These are phyloP conservation scores for Populus tremula DNA, from an alignment of 345 rosid species.

Conservation along the genomic window DNA sequence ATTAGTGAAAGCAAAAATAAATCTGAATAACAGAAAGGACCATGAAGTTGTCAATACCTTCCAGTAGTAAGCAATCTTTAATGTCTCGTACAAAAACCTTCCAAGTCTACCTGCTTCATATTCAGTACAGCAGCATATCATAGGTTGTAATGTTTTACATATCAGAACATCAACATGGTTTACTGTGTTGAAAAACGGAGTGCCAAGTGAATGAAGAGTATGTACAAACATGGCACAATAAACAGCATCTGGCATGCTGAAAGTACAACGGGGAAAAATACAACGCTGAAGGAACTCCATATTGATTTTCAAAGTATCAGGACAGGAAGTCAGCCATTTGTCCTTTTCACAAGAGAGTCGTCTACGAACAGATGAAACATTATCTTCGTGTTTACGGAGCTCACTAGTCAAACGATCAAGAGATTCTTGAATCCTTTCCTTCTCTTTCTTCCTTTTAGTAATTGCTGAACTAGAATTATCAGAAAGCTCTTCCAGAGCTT, in stretches of 20 bases:
- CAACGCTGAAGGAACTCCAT: constrained; percentile 99
- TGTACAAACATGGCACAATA: constrained; percentile 98
- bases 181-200: constrained; percentile 97
- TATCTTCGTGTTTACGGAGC: constrained; percentile 83
- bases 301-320: constrained; percentile 95
- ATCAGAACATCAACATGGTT: constrained; percentile 97
- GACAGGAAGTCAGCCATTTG: constrained; percentile 96
- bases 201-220: constrained; percentile 94
- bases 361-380: constrained; percentile 86
- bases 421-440: constrained; percentile 98
- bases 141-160: constrained; percentile 96
- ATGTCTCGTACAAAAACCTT: constrained; percentile 83
- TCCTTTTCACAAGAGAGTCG: constrained; percentile 94
- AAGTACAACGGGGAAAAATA: constrained; percentile 97
- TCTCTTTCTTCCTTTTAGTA: constrained; percentile 93
- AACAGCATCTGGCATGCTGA: constrained; percentile 99
- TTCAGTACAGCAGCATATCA: constrained; percentile 99
- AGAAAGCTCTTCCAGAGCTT: constrained; percentile 86
- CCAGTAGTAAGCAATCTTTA: constrained; percentile 96
- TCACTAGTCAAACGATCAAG: constrained; percentile 86
- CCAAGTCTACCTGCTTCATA: constrained; percentile 98
- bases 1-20: background rate
- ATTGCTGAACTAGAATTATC: constrained; percentile 97
- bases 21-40: background rate
- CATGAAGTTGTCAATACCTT: constrained; percentile 47